Evolutionary conservation across 768 basidiomycete species (phyloP).

Genomic region (Tylopilus subfusipes): DNA sequence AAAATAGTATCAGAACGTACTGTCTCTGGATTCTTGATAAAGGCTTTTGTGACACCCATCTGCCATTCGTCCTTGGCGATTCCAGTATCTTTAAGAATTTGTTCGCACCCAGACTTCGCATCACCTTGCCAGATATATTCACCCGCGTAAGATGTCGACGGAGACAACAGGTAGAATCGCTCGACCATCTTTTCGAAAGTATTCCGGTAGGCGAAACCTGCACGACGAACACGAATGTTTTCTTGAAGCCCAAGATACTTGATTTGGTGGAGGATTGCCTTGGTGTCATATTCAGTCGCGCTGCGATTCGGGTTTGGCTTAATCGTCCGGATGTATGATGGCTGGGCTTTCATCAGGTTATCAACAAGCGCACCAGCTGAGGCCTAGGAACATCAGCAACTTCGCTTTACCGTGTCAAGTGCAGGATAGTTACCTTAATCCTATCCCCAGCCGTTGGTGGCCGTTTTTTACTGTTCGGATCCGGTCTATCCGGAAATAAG

Average conservation of each 20-base stretch:
- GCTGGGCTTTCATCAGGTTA: constrained; percentile 95
- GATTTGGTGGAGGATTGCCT: constrained; percentile 97
- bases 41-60: constrained; percentile 98
- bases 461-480: constrained; percentile 95
- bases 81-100: constrained; percentile 91
- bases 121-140: constrained; percentile 98
- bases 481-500: constrained; percentile 91
- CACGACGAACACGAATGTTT: constrained; percentile 95
- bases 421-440: constrained; percentile 66
- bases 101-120: constrained; percentile 84
- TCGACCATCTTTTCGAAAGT: constrained; percentile 99
- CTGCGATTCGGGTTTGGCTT: constrained; percentile 98
- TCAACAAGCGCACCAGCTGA: constrained; percentile 97
- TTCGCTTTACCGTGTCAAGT: neutral
- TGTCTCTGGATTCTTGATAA: constrained; percentile 99
- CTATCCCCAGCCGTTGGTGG: constrained; percentile 98
- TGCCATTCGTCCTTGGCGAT: constrained; percentile 99
- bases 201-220: constrained; percentile 97
- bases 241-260: constrained; percentile 98
- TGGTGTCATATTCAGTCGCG: constrained; percentile 84
- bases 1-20: constrained; percentile 40
- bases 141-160: constrained; percentile 94
- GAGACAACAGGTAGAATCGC: constrained; percentile 93
- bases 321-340: constrained; percentile 98
- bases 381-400: constrained; percentile 38